phyloP scores from a whole-genome alignment of 495 filamentous ascomycete genomes.

The Daldinia childiae region DNA sequence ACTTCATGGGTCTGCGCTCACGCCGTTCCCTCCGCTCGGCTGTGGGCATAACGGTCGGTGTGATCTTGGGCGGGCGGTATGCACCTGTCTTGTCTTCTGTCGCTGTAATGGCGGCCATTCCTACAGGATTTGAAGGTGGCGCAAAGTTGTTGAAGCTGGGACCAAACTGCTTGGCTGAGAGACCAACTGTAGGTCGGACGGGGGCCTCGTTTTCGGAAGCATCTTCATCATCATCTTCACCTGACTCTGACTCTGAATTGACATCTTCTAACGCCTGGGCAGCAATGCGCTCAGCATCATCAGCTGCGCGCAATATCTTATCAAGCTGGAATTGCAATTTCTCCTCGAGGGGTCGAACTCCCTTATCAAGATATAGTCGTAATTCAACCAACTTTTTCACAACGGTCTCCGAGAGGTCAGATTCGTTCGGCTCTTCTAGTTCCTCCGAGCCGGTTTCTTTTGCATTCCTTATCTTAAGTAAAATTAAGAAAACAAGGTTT shows the following conservation, averaged over 20 bases:
- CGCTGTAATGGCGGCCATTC: constrained; percentile 46
- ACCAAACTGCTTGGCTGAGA: constrained; percentile 70
- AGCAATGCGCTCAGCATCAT: constrained; percentile 68
- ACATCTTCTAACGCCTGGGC: constrained; percentile 48
- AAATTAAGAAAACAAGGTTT: constrained; percentile 87
- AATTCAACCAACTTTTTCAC: constrained; percentile 86
- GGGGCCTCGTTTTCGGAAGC: constrained; percentile 45
- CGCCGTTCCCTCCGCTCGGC: constrained; percentile 65
- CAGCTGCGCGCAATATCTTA: constrained; percentile 86
- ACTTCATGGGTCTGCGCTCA: constrained; percentile 69
- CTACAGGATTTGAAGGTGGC: constrained; percentile 47
- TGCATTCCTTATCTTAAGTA: constrained; percentile 78
- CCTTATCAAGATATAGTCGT: constrained; percentile 87
- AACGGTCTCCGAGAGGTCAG: constrained; percentile 56
- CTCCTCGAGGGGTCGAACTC: constrained; percentile 86
- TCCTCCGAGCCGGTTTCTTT: constrained; percentile 48
- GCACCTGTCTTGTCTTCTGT: constrained; percentile 61
- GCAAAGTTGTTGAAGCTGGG: constrained; percentile 66
- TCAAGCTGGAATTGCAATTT: constrained; percentile 88
- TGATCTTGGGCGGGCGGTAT: constrained; percentile 87
- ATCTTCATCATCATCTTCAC: constrained; percentile 50
- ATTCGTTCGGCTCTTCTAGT: constrained; percentile 9
- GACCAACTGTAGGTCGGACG: constrained; percentile 55
- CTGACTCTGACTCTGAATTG: constrained; percentile 50
- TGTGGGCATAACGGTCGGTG: constrained; percentile 74